Base-by-base conservation (phyloP, 305 asterid species). In the Fraxinus albicans region DNA sequence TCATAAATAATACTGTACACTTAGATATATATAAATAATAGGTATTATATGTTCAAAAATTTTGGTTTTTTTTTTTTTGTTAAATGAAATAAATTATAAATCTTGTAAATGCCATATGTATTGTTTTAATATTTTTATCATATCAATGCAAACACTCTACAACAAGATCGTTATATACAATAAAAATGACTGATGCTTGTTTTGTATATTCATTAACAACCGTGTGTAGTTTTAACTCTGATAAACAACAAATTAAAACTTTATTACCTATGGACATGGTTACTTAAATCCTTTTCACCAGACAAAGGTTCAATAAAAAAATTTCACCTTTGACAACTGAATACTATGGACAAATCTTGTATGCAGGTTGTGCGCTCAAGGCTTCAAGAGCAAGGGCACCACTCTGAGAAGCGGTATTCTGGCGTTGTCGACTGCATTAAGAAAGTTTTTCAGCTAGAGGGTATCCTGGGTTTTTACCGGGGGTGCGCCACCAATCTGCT, bases 351-450 rank as follows among this genome's bases (percentile, higher is more conserved):
- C 73, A 67, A 25, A 67, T 67, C 17, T 25, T 27, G n/a, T 3
- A 27, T 80, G 83, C 87, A 96, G 97, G 98, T 96, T 72, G 98
- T 94, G n/a, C 96, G 99, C 4, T 94, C 98, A 29, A 91, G 97
- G 83, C 98, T 96, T 83, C 99, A 96, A 89, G 99, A 94, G 85
- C 98, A 96, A 88, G 99, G 99, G 38, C 88, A 84, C 85, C 98
- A 96, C 86, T 89, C 97, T 4, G 97, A 89, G 86, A 92, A 90
- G 85, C 92, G 94, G 78, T 96, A 96, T 78, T 80, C 91, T 19
- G 98, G 98, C 27, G 97, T 91, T 25, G 82, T 89, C 6, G 99
- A 93, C 86, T 96, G 99, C 89, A 84, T 92, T 75, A 89, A 85
- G 89, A 94, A 93, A 87, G 95, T 96, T 29, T 87, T 91, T 75